phyloP scores from a whole-genome alignment of 768 basidiomycete species.

The Cystofilobasidium bisporidii region DNA sequence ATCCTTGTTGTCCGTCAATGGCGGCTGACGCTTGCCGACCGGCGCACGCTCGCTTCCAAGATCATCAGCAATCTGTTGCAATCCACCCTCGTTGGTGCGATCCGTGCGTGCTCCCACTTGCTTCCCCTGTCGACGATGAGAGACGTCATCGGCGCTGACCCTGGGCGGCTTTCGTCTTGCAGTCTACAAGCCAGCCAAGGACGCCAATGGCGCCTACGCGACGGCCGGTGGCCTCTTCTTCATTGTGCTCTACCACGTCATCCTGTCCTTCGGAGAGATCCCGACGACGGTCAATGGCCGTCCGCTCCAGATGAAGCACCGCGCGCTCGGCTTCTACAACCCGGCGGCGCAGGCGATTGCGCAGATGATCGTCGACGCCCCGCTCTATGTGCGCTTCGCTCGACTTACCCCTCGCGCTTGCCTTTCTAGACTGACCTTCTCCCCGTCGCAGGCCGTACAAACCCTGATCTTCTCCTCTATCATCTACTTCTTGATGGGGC shows the following conservation, averaged over 20 bases:
- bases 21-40: conserved; percentile 5
- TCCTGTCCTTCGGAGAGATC: conserved; percentile 24
- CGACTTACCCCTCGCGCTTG: no score
- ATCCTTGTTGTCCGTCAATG: conserved; percentile 5
- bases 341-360: conserved; percentile 20
- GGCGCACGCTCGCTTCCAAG: background rate
- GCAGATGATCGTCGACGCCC: conserved; percentile 18
- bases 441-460: no score
- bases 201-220: conserved; percentile 13
- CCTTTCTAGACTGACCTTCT: no score
- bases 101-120: conserved; percentile 16
- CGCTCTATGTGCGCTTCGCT: no score
- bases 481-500: conserved; percentile 4
- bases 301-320: conserved; percentile 24
- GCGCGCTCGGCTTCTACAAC: conserved; percentile 26
- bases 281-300: conserved; percentile 12
- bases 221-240: conserved; percentile 23
- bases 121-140: background rate
- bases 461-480: conserved; percentile 10
- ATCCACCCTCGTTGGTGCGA: background rate
- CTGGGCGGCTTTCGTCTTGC: conserved; percentile 2
- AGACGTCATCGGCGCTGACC: no score
- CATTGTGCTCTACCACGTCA: conserved; percentile 1
- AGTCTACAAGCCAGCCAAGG: conserved; percentile 15
- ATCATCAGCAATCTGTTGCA: conserved; percentile 15